These are phyloP conservation scores for Acorus calamus DNA, from an alignment of 106 monocot genomes.

Conservation along the genomic window DNA sequence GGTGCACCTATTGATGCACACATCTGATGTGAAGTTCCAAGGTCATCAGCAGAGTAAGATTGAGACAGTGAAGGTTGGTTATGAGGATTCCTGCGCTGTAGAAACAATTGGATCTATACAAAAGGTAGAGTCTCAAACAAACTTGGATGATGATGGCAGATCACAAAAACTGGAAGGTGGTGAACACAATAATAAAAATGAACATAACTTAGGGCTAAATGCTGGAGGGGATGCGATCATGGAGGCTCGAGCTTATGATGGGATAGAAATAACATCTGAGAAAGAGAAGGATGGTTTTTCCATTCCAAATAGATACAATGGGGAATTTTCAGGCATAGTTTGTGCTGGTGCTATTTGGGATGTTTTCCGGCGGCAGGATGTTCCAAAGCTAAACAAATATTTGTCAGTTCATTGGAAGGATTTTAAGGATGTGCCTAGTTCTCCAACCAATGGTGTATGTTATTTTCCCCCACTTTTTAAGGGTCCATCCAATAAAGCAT, in stretches of 20 bases:
- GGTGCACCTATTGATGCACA: constrained; percentile 81
- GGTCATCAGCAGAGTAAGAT: constrained; percentile 3
- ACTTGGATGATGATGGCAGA: constrained; percentile 3
- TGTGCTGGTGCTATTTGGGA: constrained; percentile 70
- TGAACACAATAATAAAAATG: constrained; percentile 8
- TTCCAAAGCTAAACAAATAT: constrained; percentile 80
- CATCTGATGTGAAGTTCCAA: constrained; percentile 25
- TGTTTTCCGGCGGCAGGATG: constrained; percentile 81
- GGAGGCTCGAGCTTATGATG: constrained; percentile 11
- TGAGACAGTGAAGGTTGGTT: constrained; percentile 11
- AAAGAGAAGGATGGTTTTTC: constrained; percentile 11
- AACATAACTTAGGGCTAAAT: not conserved
- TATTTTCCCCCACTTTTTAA: not conserved
- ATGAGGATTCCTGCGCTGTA: constrained; percentile 8
- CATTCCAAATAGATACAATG: not conserved
- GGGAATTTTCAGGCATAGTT: constrained; percentile 13
- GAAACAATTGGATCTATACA: constrained; percentile 1
- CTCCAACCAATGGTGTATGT: constrained; percentile 8
- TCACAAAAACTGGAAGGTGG: constrained; percentile 2
- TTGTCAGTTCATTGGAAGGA: constrained; percentile 44
- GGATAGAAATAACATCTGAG: constrained; percentile 6
- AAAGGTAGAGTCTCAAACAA: not conserved
- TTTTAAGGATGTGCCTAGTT: constrained; percentile 19
- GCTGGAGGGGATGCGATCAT: constrained; percentile 4
- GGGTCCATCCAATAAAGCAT: constrained; percentile 5